A percentile compares a stretch with the other conserved stretches of the same genome.
These are phyloP conservation scores for Debaryomycetaceae sp. DNA, from an alignment of 1,139 yeast species.

Conservation along the genomic window DNA sequence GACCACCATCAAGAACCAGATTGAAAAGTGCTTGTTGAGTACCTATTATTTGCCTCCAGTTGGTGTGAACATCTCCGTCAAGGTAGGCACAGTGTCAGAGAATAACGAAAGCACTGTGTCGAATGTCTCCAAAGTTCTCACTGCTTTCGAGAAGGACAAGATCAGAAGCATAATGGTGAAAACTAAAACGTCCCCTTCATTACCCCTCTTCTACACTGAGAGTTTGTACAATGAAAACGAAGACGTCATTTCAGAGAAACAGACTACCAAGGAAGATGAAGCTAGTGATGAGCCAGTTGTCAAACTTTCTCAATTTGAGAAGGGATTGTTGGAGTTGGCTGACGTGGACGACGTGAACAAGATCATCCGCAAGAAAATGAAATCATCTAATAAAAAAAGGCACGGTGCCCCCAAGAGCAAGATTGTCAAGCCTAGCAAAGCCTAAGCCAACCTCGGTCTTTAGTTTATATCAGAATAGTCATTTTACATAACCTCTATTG, in stretches of 20 bases:
- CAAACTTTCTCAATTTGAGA: constrained; percentile 61
- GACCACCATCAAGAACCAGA: constrained; percentile 53
- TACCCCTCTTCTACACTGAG: constrained; percentile 76
- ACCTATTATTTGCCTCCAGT: constrained; percentile 69
- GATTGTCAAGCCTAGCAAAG: constrained; percentile 10
- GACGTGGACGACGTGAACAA: constrained; percentile 63
- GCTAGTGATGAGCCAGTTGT: constrained; percentile 16
- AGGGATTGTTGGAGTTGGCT: constrained; percentile 75
- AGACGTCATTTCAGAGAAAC: constrained; percentile 23
- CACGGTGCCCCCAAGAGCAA: constrained; percentile 6
- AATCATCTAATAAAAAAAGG: constrained; percentile 10
- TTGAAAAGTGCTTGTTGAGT: constrained; percentile 55
- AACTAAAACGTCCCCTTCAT: constrained; percentile 69
- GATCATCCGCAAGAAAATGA: constrained; percentile 42
- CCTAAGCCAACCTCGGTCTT: neutral
- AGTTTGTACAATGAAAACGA: constrained; percentile 44
- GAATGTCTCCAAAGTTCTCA: constrained; percentile 57
- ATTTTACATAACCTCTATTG: neutral
- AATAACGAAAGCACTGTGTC: constrained; percentile 35
- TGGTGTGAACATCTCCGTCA: constrained; percentile 64
- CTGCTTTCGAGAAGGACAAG: constrained; percentile 40
- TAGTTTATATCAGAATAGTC: neutral
- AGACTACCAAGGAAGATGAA: constrained; percentile 7
- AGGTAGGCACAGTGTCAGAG: constrained; percentile 59
- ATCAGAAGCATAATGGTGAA: constrained; percentile 66